Evolutionary conservation across 345 rosid genomes (phyloP).

Genomic region (Eucalyptus regnans): DNA sequence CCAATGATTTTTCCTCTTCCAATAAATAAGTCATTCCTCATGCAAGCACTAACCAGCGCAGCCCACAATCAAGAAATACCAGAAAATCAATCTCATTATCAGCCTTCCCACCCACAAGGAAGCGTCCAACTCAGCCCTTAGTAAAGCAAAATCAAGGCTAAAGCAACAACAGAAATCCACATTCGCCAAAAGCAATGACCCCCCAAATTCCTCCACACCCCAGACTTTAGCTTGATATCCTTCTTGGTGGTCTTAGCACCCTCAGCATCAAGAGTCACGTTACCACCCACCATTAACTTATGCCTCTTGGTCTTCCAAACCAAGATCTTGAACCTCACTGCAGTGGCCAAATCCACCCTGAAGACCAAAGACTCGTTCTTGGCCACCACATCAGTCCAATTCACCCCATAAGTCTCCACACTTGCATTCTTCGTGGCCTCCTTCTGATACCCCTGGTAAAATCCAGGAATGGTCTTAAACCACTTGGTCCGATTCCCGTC

Average conservation of each 20-base stretch:
- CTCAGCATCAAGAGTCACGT: constrained; percentile 24
- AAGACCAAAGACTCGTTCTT: constrained; percentile 22
- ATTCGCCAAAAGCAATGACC: neutral
- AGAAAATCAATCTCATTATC: neutral
- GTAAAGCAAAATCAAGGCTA: neutral
- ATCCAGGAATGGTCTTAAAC: constrained; percentile 10
- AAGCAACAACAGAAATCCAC: neutral
- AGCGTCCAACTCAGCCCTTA: neutral
- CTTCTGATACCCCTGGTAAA: constrained; percentile 59
- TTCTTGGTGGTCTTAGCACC: constrained; percentile 10
- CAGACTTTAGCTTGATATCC: constrained; percentile 36
- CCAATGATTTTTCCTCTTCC: neutral
- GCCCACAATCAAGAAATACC: neutral
- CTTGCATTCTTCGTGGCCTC: constrained; percentile 26
- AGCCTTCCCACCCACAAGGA: neutral
- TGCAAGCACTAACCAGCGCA: neutral
- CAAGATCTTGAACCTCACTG: constrained; percentile 52
- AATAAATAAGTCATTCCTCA: neutral
- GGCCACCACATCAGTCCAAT: constrained; percentile 16
- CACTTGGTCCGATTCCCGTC: neutral
- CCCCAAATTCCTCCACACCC: neutral
- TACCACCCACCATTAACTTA: constrained; percentile 27
- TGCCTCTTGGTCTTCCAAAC: constrained; percentile 46
- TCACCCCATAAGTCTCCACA: neutral
- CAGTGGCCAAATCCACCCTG: constrained; percentile 52